Conservation (phyloP, 352 stramenopile genomes). For the Saprolegnia diclina region DNA sequence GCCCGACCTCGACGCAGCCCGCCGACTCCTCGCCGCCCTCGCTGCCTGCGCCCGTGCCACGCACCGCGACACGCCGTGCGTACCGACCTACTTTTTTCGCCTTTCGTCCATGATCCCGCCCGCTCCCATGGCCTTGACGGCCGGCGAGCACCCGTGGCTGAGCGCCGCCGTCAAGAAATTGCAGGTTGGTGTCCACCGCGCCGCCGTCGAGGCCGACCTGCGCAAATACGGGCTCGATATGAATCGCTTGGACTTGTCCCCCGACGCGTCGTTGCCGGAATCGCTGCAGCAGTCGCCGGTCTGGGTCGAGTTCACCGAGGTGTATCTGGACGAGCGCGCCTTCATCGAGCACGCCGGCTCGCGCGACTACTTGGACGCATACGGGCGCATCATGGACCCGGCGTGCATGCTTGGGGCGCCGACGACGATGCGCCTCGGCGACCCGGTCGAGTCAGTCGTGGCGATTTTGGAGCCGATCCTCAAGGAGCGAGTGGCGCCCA, state of each 20-base stretch:
- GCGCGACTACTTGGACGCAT: not conserved
- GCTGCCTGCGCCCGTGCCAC: not conserved
- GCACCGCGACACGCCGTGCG: constrained; percentile 3
- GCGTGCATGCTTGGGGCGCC: not conserved
- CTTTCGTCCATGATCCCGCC: not conserved
- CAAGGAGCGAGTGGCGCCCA: not conserved
- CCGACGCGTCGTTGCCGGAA: not conserved
- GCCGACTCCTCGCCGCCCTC: not conserved
- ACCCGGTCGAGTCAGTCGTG: not conserved
- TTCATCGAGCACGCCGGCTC: not conserved
- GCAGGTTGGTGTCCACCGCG: not conserved
- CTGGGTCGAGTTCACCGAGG: not conserved
- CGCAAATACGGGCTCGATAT: not conserved
- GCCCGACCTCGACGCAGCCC: not conserved
- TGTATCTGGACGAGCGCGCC: not conserved
- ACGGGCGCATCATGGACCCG: not conserved
- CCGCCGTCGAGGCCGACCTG: not conserved
- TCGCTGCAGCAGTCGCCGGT: not conserved
- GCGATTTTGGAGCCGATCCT: not conserved
- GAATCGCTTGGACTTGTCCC: not conserved
- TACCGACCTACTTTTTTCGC: not conserved
- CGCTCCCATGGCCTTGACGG: not conserved
- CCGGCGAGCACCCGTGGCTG: not conserved
- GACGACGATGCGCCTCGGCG: not conserved
- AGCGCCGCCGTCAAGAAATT: not conserved